Base-by-base conservation (phyloP, 129 eudicot species). In the Flaveria sonorensis region DNA sequence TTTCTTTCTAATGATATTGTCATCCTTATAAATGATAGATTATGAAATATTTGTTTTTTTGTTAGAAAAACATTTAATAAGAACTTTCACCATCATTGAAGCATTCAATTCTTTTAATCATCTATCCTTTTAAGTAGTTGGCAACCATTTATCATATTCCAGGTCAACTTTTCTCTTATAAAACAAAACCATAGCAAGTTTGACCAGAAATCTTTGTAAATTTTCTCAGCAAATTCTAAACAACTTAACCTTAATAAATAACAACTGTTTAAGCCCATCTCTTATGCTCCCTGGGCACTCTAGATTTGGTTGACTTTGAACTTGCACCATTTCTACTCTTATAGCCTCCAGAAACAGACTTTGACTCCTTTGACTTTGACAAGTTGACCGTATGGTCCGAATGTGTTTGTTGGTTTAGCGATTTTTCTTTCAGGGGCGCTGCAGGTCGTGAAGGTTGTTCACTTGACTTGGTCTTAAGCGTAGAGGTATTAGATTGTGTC, bases 231-330 rank as follows among this genome's bases (percentile, higher is more conserved):
- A 60, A 23, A n/a, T 60, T 60, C 40, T 52, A 2, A n/a, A 60
- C 66, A 60, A 60, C 66, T 60, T 23, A 23, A 60, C 40, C 66
- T 60, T 23, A 60, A 24, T 2, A 11, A 10, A 62, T 3, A 62
- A 51, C 51, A 80, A 75, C 78, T 79, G 77, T 77, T 89, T 73
- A 84, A 76, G 70, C 73, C 89, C 93, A 91, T 84, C 91, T 86
- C 80, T 86, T 88, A 13, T 75, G 77, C 23, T 81, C 51, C n/a
- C 45, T 75, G 5, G 71, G 77, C 39, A 73, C 84, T 74, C 80
- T 82, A 21, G 90, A 71, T 63, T 74, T 79, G 62, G 51, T 82
- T 30, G 70, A 60, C 24, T 45, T 74, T 45, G 70, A 59, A 74
- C 24, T 15, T 43, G 70, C 9, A 19, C 75, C 80, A 76, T 74